phyloP scores from a whole-genome alignment of 768 basidiomycete genomes.

The Podaxis sp. region DNA sequence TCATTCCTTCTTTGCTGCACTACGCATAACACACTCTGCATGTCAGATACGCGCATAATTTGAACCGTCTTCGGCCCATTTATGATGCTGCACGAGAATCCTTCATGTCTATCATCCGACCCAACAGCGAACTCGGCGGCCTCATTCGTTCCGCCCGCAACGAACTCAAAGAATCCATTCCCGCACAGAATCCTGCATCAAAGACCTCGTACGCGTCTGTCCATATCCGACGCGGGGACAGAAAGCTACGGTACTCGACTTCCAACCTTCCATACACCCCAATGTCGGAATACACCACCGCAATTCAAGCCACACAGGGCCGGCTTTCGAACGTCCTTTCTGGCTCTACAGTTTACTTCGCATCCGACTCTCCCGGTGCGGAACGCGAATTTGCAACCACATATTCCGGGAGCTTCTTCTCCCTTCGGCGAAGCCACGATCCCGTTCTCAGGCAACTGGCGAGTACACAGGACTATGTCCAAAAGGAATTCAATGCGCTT shows the following conservation, averaged over 20 bases:
- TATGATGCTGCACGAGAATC: slow-evolving; percentile 47
- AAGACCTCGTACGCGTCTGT: slow-evolving; percentile 44
- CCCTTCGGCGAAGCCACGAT: slow-evolving; percentile 40
- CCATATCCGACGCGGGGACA: slow-evolving; percentile 66
- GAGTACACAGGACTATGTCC: slow-evolving; percentile 53
- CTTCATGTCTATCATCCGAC: slow-evolving; percentile 50
- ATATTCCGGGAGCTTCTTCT: slow-evolving; percentile 41
- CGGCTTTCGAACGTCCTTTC: slow-evolving; percentile 22
- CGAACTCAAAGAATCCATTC: slow-evolving; percentile 32
- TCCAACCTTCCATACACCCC: slow-evolving; percentile 45
- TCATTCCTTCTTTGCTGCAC: neutral
- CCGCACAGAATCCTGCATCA: slow-evolving; percentile 7
- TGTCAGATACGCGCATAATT: slow-evolving; percentile 48
- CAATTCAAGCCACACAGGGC: slow-evolving; percentile 40
- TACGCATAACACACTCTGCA: neutral
- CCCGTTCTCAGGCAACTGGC: slow-evolving; percentile 44
- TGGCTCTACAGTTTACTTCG: slow-evolving; percentile 50
- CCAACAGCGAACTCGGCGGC: slow-evolving; percentile 40
- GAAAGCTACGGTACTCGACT: slow-evolving; percentile 42
- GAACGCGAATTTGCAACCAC: slow-evolving; percentile 39
- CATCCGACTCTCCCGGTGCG: slow-evolving; percentile 55
- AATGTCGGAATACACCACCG: slow-evolving; percentile 41
- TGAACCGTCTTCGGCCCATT: slow-evolving; percentile 57
- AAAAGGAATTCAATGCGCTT: slow-evolving; percentile 45
- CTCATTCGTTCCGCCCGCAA: slow-evolving; percentile 50